Percentiles rank a stretch among this genome's conserved stretches.
Conservation (phyloP, 257 asterid genomes). For the Solanum virginianum region DNA sequence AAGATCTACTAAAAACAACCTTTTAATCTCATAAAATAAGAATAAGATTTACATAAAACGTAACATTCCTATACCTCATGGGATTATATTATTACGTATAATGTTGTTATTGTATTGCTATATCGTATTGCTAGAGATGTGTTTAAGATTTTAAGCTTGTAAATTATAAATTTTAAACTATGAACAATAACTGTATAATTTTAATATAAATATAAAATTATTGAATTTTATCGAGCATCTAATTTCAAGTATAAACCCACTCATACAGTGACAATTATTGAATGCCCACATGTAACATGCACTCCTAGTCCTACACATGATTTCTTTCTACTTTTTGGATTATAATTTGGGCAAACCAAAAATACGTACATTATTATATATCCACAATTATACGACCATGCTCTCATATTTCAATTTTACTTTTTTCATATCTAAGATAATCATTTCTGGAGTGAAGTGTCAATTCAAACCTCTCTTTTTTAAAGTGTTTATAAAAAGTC, state of each 20-base stretch:
- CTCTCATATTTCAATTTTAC: not conserved
- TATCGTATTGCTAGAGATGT: not conserved
- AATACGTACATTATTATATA: not conserved
- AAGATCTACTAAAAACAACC: not conserved
- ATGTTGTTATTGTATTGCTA: not conserved
- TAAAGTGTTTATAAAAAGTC: not conserved
- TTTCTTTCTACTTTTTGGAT: not conserved
- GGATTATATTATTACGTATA: fast-evolving
- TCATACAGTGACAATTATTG: not conserved
- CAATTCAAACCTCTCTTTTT: not conserved
- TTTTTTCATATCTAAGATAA: not conserved
- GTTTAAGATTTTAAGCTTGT: not conserved
- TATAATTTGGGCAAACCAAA: not conserved
- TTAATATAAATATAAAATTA: not conserved
- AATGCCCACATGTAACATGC: not conserved
- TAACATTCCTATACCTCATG: not conserved
- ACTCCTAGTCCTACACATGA: not conserved
- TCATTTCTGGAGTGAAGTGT: not conserved
- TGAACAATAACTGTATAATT: not conserved
- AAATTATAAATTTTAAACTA: not conserved
- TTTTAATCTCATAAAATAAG: not conserved
- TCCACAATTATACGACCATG: not conserved
- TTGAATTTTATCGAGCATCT: not conserved
- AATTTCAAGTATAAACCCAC: not conserved
- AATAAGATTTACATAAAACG: not conserved